phyloP scores from a whole-genome alignment of 1,139 yeast species.

The Geotrichum carabidarum region DNA sequence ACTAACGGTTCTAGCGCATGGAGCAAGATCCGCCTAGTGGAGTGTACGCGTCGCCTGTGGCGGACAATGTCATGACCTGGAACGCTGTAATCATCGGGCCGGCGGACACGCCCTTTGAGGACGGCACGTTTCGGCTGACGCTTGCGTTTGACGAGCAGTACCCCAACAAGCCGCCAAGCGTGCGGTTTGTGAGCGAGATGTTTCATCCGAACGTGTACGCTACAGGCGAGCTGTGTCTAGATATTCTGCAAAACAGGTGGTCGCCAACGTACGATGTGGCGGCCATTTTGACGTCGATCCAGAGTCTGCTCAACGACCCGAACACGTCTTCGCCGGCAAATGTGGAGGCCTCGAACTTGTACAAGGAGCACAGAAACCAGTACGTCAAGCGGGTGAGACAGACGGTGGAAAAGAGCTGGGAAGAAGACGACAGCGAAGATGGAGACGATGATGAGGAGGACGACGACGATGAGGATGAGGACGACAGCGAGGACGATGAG shows the following conservation, averaged over 20 bases:
- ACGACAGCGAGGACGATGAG: constrained; percentile 10
- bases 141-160: constrained; percentile 94
- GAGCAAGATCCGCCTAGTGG: constrained; percentile 98
- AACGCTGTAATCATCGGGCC: constrained; percentile 98
- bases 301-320: constrained; percentile 85
- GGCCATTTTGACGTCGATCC: constrained; percentile 83
- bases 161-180: constrained; percentile 94
- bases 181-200: constrained; percentile 87
- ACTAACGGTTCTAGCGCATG: constrained; percentile 57
- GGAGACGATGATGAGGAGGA: constrained; percentile 19
- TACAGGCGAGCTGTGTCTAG: constrained; percentile 90
- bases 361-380: constrained; percentile 90
- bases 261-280: constrained; percentile 98
- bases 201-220: constrained; percentile 98
- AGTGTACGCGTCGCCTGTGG: constrained; percentile 92
- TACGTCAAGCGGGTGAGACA: constrained; percentile 87
- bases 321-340: constrained; percentile 96
- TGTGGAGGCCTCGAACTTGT: constrained; percentile 94
- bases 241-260: constrained; percentile 95
- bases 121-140: constrained; percentile 86
- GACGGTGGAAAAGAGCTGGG: constrained; percentile 65
- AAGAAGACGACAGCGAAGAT: constrained; percentile 22
- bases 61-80: constrained; percentile 96
- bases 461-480: constrained; percentile 19
- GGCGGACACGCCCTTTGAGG: constrained; percentile 95